Evolutionary conservation across 1,284 basidiomycete genomes (phyloP).

Genomic region (Sutorius eximius): DNA sequence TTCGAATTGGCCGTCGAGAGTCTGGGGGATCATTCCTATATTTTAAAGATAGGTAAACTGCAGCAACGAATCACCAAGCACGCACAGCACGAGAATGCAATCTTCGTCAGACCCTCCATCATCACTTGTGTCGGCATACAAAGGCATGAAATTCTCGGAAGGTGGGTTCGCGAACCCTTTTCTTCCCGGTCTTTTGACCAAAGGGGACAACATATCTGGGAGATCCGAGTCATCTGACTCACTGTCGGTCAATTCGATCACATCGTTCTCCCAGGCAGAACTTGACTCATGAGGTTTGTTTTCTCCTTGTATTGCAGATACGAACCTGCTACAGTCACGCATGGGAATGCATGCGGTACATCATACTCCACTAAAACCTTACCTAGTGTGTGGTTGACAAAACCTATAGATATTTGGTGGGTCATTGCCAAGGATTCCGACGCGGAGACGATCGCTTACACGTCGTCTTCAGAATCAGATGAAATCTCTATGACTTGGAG

Average conservation of each 20-base stretch:
- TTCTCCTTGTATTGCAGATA: background rate
- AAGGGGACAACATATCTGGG: slow-evolving; percentile 28
- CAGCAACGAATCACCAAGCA: background rate
- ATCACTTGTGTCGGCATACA: slow-evolving; percentile 33
- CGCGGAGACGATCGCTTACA: slow-evolving; percentile 16
- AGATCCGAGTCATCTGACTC: slow-evolving; percentile 25
- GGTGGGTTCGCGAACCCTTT: background rate
- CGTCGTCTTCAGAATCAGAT: slow-evolving; percentile 46
- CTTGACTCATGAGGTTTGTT: background rate
- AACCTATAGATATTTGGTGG: slow-evolving; percentile 8
- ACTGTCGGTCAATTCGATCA: slow-evolving; percentile 37
- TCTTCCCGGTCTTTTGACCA: slow-evolving; percentile 18
- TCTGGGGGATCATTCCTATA: slow-evolving; percentile 45
- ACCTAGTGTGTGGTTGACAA: slow-evolving; percentile 14
- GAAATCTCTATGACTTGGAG: slow-evolving; percentile 53
- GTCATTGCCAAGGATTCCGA: background rate
- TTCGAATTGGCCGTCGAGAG: slow-evolving; percentile 46
- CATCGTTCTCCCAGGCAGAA: slow-evolving; percentile 8
- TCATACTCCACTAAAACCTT: background rate
- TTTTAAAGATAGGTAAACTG: background rate
- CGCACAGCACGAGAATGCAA: slow-evolving; percentile 50
- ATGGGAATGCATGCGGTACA: background rate
- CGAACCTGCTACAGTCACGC: slow-evolving; percentile 6
- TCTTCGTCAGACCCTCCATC: slow-evolving; percentile 40
- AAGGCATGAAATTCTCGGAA: slow-evolving; percentile 19